phyloP scores from a whole-genome alignment of 2,329 filamentous ascomycete genomes.

The Atkinsonella texensis region DNA sequence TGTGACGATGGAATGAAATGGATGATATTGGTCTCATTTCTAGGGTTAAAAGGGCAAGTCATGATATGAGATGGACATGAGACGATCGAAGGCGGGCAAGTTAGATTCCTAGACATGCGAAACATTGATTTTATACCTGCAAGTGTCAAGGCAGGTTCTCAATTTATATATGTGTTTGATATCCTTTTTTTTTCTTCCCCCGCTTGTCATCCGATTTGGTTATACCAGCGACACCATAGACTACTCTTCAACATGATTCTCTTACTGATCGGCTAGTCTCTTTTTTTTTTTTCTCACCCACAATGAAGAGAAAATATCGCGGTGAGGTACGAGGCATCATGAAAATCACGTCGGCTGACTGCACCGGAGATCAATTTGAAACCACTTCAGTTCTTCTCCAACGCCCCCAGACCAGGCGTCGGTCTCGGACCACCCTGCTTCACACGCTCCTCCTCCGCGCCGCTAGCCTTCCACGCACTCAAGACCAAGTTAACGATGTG shows the following conservation, averaged over 20 bases:
- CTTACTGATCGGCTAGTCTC: too few relatives aligned
- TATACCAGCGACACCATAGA: too few relatives aligned
- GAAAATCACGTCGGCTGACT: too few relatives aligned
- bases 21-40: neutral
- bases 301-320: too few relatives aligned
- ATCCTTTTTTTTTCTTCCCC: too few relatives aligned
- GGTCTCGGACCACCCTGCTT: conserved; percentile 43
- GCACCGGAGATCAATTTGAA: too few relatives aligned
- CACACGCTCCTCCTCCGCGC: conserved; percentile 52
- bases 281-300: too few relatives aligned
- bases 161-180: too few relatives aligned
- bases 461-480: conserved; percentile 86
- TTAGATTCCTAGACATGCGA: neutral
- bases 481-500: conserved; percentile 81
- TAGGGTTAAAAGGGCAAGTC: neutral
- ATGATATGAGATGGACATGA: neutral
- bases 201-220: too few relatives aligned
- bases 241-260: too few relatives aligned
- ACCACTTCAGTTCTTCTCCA: conserved; percentile 16
- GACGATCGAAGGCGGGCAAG: neutral
- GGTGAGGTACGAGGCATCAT: too few relatives aligned
- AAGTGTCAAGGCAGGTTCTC: too few relatives aligned
- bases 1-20: conserved; percentile 22
- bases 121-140: neutral
- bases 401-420: conserved; percentile 41